These are phyloP conservation scores for Fusarium sp. DNA, from an alignment of 2,329 filamentous ascomycete species.

Conservation along the genomic window DNA sequence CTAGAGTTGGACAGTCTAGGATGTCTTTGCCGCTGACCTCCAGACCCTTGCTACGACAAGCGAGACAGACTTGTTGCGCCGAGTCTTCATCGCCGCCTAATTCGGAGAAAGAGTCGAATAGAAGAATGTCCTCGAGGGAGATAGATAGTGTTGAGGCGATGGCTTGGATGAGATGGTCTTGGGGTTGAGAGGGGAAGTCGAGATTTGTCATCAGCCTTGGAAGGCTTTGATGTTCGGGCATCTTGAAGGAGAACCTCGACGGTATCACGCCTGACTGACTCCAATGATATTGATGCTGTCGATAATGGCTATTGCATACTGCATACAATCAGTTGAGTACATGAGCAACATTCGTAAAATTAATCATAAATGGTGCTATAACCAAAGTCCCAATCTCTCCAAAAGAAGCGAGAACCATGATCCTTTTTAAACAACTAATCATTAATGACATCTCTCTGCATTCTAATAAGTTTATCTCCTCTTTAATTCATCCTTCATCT, in stretches of 20 bases:
- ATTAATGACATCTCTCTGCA: slow-evolving; percentile 15
- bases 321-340: neutral
- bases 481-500: neutral
- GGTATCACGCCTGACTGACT: neutral
- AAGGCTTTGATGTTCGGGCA: slow-evolving; percentile 24
- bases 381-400: neutral
- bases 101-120: slow-evolving; percentile 59
- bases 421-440: slow-evolving; percentile 3
- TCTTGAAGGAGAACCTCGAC: neutral
- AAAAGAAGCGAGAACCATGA: neutral
- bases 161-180: slow-evolving; percentile 51
- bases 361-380: neutral
- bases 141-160: slow-evolving; percentile 55
- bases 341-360: neutral
- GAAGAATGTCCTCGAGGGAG: slow-evolving; percentile 48
- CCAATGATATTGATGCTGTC: neutral
- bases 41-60: slow-evolving; percentile 42
- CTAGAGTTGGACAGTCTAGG: slow-evolving; percentile 57
- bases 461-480: neutral
- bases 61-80: slow-evolving; percentile 44
- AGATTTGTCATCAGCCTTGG: slow-evolving; percentile 44
- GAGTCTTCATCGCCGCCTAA: slow-evolving; percentile 56
- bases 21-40: slow-evolving; percentile 57
- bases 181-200: slow-evolving; percentile 33
- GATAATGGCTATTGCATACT: slow-evolving; percentile 3